Evolutionary conservation across 208 protist species (phyloP).

Genomic region (Trypanosoma rangeli): DNA sequence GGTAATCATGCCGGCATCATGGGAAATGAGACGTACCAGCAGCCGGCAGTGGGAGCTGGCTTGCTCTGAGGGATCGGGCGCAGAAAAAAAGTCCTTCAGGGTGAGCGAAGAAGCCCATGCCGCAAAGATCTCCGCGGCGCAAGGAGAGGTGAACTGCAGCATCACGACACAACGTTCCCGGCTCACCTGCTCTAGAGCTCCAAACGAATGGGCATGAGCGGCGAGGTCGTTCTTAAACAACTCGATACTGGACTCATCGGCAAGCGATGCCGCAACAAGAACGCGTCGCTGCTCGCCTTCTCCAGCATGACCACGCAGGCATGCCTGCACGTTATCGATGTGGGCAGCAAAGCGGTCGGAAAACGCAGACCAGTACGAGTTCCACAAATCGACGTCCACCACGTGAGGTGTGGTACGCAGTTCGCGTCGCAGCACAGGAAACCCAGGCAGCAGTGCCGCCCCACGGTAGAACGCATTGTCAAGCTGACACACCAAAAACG

Average conservation of each 20-base stretch:
- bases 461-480: constrained; percentile 19
- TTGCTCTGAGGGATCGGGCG: background rate
- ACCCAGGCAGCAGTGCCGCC: constrained; percentile 11
- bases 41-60: background rate
- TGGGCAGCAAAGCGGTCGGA: constrained; percentile 28
- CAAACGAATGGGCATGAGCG: constrained; percentile 41
- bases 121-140: constrained; percentile 48
- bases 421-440: background rate
- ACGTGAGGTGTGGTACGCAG: background rate
- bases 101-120: constrained; percentile 29
- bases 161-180: constrained; percentile 36
- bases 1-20: constrained; percentile 32
- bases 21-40: constrained; percentile 33
- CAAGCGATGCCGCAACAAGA: constrained; percentile 18
- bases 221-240: constrained; percentile 22
- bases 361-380: constrained; percentile 58
- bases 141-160: constrained; percentile 58
- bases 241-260: constrained; percentile 19
- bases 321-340: constrained; percentile 29
- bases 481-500: constrained; percentile 19
- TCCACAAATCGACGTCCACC: constrained; percentile 55
- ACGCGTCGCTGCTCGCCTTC: constrained; percentile 9
- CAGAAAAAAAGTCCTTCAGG: constrained; percentile 16
- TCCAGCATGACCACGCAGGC: constrained; percentile 3
- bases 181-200: constrained; percentile 52